Evolutionary conservation across 257 asterid species (phyloP).

Genomic region (Cinchona pubescens): DNA sequence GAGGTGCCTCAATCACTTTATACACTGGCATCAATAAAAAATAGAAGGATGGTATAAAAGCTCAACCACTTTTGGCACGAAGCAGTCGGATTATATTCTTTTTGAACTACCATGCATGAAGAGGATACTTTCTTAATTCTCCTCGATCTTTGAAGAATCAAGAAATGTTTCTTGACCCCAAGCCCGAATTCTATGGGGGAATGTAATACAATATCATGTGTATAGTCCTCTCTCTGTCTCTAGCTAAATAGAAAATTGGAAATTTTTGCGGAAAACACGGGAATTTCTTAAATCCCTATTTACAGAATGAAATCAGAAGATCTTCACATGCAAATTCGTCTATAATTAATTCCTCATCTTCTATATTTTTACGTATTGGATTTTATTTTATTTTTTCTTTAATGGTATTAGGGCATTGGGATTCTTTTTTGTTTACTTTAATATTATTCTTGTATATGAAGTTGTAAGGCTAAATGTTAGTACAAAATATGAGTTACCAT

Average conservation of each 20-base stretch:
- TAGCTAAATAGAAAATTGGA: background rate
- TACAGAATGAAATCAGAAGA: background rate
- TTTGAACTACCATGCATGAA: slow-evolving; percentile 16
- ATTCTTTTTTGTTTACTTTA: too few relatives aligned
- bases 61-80: slow-evolving; percentile 31
- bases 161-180: slow-evolving; percentile 7
- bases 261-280: background rate
- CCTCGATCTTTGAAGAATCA: slow-evolving; percentile 18
- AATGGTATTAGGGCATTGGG: too few relatives aligned
- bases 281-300: background rate
- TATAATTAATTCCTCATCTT: too few relatives aligned
- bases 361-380: too few relatives aligned
- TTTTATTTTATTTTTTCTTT: too few relatives aligned
- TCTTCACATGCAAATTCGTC: slow-evolving; percentile 20
- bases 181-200: slow-evolving; percentile 2
- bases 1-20: background rate
- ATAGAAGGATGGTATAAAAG: slow-evolving; percentile 8
- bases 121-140: slow-evolving; percentile 16
- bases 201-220: background rate
- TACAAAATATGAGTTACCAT: too few relatives aligned
- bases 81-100: slow-evolving; percentile 25
- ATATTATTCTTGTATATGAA: too few relatives aligned
- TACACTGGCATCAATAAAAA: background rate
- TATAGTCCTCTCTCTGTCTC: background rate
- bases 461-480: too few relatives aligned